Evolutionary conservation across 202 grass and related monocot genomes (phyloP), one percentile per base, ranked within the genome.

Genomic region (Panicum virgatum): DNA sequence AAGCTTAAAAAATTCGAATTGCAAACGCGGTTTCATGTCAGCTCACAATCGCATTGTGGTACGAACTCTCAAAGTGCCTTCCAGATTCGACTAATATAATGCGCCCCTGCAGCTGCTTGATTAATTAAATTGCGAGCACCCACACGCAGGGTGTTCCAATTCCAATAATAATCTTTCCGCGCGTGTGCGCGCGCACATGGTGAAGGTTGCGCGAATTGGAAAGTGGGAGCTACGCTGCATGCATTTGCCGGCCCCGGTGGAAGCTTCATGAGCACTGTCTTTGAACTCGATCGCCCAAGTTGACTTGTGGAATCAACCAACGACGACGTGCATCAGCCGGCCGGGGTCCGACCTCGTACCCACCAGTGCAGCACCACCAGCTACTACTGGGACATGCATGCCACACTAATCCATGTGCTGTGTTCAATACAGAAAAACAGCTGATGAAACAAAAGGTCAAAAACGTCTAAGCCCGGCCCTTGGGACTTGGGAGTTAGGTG

Each of bases 271-370:
- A 68, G 19, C 62, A 5, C 62, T 6, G 73, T 60, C 19, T 46
- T 45, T 69, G 82, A 77, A 81, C 8, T 25, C 2, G 43, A 60
- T 47, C 14, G 76, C 20, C n/a, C 13, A 53, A 79, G 62, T 42
- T 42, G 77, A 79, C 62, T 12, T 18, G 76, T 39, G 45, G 0
- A 48, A 37, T 9, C 70, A 37, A 51, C 32, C 32, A 3, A 34
- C 32, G 32, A 34, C 26, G 25, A 34, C n/a, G 18, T n/a, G 76
- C 20, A 22, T 37, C 29, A n/a, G n/a, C n/a, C n/a, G 39, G 43
- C 16, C 7, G 43, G 80, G 2, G 22, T 29, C 58, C 14, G 57
- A 73, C 70, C 59, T 75, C 59, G 58, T 65, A 83, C 44, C 32
- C 44, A 52, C 69, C n/a, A n/a, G n/a, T n/a, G n/a, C n/a, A n/a